Conservation (phyloP, 371 early-diverging fungal species). For the Mortierella polycephala region DNA sequence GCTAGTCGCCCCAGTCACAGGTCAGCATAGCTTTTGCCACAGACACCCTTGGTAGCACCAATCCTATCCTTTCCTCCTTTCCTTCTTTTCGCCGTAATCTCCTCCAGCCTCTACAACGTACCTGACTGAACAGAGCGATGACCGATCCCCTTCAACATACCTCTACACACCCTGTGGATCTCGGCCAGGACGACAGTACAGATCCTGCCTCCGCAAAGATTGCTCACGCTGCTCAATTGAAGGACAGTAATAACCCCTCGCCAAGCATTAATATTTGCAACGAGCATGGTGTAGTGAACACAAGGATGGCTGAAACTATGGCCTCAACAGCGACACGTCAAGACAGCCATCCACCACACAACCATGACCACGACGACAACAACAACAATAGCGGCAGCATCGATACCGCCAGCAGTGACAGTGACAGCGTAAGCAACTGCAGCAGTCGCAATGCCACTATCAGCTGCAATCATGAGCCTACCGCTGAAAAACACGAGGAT, state of each 20-base stretch:
- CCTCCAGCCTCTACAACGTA: background rate
- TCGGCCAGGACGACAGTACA: too few species aligned
- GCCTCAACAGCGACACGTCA: background rate
- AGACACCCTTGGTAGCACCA: too few species aligned
- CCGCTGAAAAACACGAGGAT: constrained; percentile 24
- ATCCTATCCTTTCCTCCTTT: background rate
- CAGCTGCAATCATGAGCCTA: constrained; percentile 40
- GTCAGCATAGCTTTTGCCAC: too few species aligned
- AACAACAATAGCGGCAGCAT: constrained; percentile 1
- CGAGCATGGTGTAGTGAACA: too few species aligned
- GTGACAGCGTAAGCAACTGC: background rate
- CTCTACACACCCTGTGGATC: background rate
- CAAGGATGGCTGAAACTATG: too few species aligned
- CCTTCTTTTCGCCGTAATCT: background rate
- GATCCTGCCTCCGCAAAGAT: too few species aligned
- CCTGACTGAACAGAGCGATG: background rate
- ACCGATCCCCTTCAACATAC: background rate
- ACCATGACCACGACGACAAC: constrained; percentile 5
- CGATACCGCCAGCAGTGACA: constrained; percentile 6
- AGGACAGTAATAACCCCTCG: too few species aligned
- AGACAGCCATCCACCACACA: background rate
- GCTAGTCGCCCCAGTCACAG: too few species aligned
- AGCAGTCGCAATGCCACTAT: background rate
- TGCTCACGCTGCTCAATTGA: too few species aligned
- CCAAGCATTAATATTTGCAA: too few species aligned